phyloP scores from a whole-genome alignment of 2,329 filamentous ascomycete genomes.

The Aspergillus calidoustus region DNA sequence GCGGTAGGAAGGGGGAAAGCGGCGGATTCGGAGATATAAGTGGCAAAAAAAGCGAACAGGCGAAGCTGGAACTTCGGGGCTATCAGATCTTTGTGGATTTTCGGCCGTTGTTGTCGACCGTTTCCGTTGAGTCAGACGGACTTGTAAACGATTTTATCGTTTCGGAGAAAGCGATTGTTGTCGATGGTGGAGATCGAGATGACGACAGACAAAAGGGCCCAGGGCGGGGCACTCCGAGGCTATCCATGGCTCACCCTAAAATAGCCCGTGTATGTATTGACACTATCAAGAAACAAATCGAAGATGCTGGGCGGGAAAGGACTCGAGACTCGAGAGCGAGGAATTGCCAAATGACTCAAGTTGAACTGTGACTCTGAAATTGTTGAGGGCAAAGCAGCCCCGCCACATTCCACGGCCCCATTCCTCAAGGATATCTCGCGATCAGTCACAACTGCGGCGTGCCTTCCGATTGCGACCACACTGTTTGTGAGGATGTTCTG shows the following conservation, averaged over 20 bases:
- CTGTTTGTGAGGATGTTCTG: not conserved
- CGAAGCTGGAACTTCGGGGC: not conserved
- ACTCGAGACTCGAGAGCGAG: not conserved
- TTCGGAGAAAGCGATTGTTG: constrained; percentile 6
- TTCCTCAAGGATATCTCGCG: not conserved
- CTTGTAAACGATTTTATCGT: not conserved
- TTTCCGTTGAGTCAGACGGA: not conserved
- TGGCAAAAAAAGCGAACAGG: not conserved
- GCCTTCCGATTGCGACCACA: not conserved
- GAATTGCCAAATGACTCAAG: not conserved
- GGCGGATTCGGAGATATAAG: constrained; percentile 8
- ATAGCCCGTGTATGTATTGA: not conserved
- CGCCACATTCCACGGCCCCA: not conserved
- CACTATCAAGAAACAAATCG: not conserved
- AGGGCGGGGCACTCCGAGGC: not conserved
- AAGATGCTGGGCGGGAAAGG: not conserved
- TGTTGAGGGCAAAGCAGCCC: not conserved
- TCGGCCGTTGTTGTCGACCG: not conserved
- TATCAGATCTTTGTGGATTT: not conserved
- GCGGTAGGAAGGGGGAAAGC: not conserved
- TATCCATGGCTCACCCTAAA: constrained; percentile 3
- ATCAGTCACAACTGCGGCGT: not conserved
- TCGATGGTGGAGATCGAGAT: constrained; percentile 1
- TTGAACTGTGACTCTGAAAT: not conserved
- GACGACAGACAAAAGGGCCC: not conserved